phyloP scores from a whole-genome alignment of 306 rosid genomes.

The Alnus rubra region DNA sequence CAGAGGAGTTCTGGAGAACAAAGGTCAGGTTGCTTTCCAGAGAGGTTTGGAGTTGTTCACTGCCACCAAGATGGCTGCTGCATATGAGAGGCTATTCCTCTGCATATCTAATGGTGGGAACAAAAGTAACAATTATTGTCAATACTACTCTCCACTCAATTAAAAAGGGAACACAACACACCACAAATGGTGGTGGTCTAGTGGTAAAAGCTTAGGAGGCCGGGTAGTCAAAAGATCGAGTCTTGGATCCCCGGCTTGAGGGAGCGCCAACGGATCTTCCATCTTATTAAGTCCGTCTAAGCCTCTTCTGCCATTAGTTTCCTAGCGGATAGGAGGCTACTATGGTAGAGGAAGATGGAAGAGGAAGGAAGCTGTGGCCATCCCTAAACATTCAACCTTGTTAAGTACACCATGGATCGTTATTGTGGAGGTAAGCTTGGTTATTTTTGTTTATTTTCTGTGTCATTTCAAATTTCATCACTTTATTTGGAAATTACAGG shows the following conservation, averaged over 20 bases:
- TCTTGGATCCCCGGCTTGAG: too few species aligned
- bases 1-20: slow-evolving; percentile 44
- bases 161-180: not conserved
- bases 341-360: not conserved
- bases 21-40: slow-evolving; percentile 53
- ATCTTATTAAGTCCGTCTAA: too few species aligned
- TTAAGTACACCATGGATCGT: not conserved
- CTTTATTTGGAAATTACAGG: not conserved
- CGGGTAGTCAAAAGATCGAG: too few species aligned
- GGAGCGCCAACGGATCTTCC: too few species aligned
- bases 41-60: slow-evolving; percentile 74
- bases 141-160: slow-evolving; percentile 29
- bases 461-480: not conserved
- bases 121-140: slow-evolving; percentile 35
- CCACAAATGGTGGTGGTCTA: too few species aligned
- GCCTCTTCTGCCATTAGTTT: too few species aligned
- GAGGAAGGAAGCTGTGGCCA: slow-evolving; percentile 3
- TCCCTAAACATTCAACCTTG: not conserved
- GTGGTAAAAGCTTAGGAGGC: too few species aligned
- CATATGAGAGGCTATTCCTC: slow-evolving; percentile 77
- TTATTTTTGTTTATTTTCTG: not conserved
- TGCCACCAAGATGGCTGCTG: slow-evolving; percentile 63
- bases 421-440: not conserved
- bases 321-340: too few species aligned
- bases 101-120: slow-evolving; percentile 50